These are phyloP conservation scores for Micractinium conductrix DNA, from an alignment of 139 green algal genomes.

Conservation along the genomic window DNA sequence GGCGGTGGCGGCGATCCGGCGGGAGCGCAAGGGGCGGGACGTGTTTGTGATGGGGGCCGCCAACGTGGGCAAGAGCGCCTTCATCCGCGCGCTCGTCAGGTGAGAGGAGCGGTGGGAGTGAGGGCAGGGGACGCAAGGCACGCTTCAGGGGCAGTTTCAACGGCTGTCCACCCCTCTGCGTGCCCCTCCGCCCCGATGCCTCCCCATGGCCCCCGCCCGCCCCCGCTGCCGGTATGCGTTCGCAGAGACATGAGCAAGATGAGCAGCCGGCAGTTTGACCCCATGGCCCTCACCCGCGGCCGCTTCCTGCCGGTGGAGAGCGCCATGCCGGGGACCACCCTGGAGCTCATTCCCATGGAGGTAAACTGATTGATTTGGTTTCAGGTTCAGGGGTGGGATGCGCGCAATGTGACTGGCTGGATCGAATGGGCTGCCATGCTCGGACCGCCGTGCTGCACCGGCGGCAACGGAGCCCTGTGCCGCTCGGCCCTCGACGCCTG, in stretches of 20 bases:
- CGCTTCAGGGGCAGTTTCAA: too few species aligned
- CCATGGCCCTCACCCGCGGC: slow-evolving; percentile 40
- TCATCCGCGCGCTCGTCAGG: slow-evolving; percentile 77
- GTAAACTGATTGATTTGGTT: too few species aligned
- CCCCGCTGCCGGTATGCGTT: too few species aligned
- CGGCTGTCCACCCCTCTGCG: too few species aligned
- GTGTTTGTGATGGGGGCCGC: slow-evolving; percentile 95
- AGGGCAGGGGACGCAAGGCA: too few species aligned
- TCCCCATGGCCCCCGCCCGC: not conserved
- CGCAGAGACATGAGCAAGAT: slow-evolving; percentile 76
- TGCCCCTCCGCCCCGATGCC: not conserved
- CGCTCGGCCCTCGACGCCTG: too few species aligned
- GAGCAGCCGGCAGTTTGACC: slow-evolving; percentile 61
- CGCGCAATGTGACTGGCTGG: too few species aligned
- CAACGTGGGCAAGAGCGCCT: slow-evolving; percentile 98
- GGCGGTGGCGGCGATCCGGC: slow-evolving; percentile 62
- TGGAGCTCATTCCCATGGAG: slow-evolving; percentile 85
- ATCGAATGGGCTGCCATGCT: too few species aligned
- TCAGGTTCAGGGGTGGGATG: too few species aligned
- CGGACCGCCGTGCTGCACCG: too few species aligned
- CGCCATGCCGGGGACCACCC: slow-evolving; percentile 95
- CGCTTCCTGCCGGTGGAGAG: slow-evolving; percentile 81
- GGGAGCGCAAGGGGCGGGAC: slow-evolving; percentile 83
- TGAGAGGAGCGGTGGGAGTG: not conserved
- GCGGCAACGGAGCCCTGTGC: too few species aligned